Conservation (phyloP, 2,329 filamentous ascomycete genomes). For the Zopfia rhizophila region DNA sequence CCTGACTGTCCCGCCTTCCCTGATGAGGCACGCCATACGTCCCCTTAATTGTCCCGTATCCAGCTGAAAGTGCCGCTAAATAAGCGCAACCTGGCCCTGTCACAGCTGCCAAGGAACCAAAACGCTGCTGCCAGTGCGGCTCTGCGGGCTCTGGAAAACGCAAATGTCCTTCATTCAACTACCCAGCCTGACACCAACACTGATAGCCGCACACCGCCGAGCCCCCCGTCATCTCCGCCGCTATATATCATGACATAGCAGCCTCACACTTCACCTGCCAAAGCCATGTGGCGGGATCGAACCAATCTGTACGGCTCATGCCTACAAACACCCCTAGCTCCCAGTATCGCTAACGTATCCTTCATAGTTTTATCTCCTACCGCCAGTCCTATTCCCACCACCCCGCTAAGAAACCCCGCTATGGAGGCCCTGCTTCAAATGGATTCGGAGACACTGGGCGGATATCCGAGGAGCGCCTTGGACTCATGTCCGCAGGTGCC, state of each 20-base stretch:
- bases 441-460: conserved; percentile 59
- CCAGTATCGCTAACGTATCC: conserved; percentile 44
- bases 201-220: conserved; percentile 10
- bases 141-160: conserved; percentile 11
- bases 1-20: conserved; percentile 12
- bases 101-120: not conserved
- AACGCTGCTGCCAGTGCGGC: conserved; percentile 16
- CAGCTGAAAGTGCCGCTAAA: not conserved
- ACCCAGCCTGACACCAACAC: conserved; percentile 2
- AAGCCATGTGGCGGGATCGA: conserved; percentile 97
- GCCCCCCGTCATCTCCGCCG: conserved; percentile 12
- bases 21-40: not conserved
- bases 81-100: no score
- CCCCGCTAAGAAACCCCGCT: conserved; percentile 82
- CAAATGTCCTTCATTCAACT: conserved; percentile 5
- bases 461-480: conserved; percentile 74
- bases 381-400: conserved; percentile 98
- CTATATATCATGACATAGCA: conserved; percentile 43
- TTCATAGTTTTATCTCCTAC: conserved; percentile 92
- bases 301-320: conserved; percentile 84
- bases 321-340: conserved; percentile 12
- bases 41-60: conserved; percentile 3
- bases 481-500: conserved; percentile 82
- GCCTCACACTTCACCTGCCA: conserved; percentile 37
- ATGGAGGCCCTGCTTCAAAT: conserved; percentile 64